Conservation (phyloP, 2,329 filamentous ascomycete genomes). For the Grosmannia huntii region DNA sequence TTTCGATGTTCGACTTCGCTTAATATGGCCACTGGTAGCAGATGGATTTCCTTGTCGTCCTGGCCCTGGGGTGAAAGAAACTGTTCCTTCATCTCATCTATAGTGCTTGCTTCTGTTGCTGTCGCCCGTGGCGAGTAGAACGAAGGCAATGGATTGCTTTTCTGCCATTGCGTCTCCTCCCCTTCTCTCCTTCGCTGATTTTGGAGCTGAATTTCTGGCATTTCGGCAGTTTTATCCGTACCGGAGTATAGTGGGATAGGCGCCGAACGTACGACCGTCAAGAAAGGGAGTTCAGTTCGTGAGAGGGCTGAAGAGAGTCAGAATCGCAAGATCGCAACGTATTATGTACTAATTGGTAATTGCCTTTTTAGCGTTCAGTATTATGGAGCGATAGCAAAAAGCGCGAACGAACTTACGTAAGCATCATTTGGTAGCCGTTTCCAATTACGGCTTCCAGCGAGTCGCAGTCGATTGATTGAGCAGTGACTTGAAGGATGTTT, state of each 20-base stretch:
- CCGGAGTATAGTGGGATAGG: not conserved
- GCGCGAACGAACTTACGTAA: too few species aligned
- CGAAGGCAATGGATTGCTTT: conserved; percentile 4
- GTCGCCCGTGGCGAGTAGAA: conserved; percentile 11
- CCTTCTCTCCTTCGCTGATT: not conserved
- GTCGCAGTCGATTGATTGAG: too few species aligned
- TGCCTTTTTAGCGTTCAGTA: not conserved
- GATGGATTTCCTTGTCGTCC: not conserved
- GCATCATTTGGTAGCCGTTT: too few species aligned
- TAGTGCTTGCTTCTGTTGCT: conserved; percentile 7
- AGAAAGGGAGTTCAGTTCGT: not conserved
- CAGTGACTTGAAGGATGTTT: too few species aligned
- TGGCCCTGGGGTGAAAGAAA: not conserved
- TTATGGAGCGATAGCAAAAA: not conserved
- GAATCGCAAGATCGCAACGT: not conserved
- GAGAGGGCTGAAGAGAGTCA: not conserved
- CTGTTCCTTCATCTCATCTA: conserved; percentile 7
- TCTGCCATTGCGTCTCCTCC: not conserved
- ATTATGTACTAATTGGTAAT: not conserved
- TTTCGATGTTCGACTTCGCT: not conserved
- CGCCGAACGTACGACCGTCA: not conserved
- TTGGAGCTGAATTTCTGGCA: not conserved
- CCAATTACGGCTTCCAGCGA: too few species aligned
- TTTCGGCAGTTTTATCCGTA: not conserved
- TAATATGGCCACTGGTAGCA: not conserved